Conservation (phyloP, 2,329 filamentous ascomycete genomes). For the Alternaria incomplexa region DNA sequence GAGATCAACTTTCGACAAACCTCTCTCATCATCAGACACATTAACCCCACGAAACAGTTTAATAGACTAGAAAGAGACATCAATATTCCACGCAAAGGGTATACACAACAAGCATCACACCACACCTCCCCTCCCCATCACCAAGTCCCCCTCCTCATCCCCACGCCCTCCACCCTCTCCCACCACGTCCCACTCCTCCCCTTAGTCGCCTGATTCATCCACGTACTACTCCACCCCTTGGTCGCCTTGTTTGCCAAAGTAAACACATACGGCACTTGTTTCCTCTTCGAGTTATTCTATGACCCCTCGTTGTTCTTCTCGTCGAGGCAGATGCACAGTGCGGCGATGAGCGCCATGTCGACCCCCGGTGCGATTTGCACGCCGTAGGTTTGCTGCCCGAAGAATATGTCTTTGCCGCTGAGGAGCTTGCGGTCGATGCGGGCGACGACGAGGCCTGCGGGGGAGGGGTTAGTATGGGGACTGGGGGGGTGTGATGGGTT, state of each 20-base stretch:
- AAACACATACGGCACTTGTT: not conserved
- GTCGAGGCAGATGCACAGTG: slow-evolving; percentile 71
- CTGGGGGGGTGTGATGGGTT: not conserved
- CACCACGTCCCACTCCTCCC: not conserved
- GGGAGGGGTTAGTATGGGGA: not conserved
- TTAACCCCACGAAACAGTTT: not conserved
- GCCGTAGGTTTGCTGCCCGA: slow-evolving; percentile 69
- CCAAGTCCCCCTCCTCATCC: not conserved
- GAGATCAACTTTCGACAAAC: not conserved
- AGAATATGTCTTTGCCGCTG: slow-evolving; percentile 63
- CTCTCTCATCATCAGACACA: not conserved
- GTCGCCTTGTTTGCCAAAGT: not conserved
- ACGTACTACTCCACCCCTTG: not conserved
- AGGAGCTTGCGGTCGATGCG: slow-evolving; percentile 65
- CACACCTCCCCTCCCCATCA: not conserved
- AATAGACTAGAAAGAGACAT: not conserved
- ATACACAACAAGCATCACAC: not conserved
- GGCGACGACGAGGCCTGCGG: slow-evolving; percentile 57
- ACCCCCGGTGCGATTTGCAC: slow-evolving; percentile 69
- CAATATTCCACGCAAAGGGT: not conserved
- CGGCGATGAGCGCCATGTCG: slow-evolving; percentile 69
- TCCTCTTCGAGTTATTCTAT: not conserved
- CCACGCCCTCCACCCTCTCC: not conserved
- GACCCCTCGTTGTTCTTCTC: slow-evolving; percentile 51
- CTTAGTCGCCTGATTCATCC: not conserved